Evolutionary conservation across 2,329 filamentous ascomycete genomes (phyloP), one percentile per base, ranked within the genome.

Genomic region (Penicillium sp.): DNA sequence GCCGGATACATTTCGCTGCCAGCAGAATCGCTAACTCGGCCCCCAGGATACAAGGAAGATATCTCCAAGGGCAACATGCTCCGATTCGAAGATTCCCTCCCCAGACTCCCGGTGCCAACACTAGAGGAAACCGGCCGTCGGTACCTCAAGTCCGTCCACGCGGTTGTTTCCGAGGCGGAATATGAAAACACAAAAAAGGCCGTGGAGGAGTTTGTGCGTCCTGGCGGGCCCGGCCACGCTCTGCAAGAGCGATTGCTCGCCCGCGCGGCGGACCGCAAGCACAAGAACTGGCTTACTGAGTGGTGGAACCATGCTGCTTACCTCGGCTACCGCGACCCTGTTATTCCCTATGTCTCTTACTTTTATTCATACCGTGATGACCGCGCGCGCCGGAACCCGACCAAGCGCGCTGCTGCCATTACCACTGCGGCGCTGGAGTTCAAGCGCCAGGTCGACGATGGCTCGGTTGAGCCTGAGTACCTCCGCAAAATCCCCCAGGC

Each of bases 271-370:
- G 88, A 96, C 68, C 90, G 93, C 54, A 89, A 91, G 65, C 82
- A 86, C 75, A 92, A 91, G 82, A 99, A 98, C 81, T 99, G 95
- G 95, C 85, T 99, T 61, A 89, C 90, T 70, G 94, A 99, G 70
- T 99, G 95, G 95, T 99, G 95, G 95, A 98, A 99, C 78, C 88
- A 97, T 57, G 88, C 89, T 5, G 95, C 95, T 62, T 99, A 99
- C 81, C 88, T 99, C 67, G 86, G 82, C 67, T 98, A 98, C 83
- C 91, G 94, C 68, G 95, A 98, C 77, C 95, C 95, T 11, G 92
- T 99, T 51, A 91, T 98, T 19, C 95, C 95, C 64, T 99, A 98
- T 76, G 95, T 99, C 73, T 97, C 92, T 79, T 99, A 99, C 86
- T 99, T 99, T 83, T 99, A 99, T 84, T 97, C 93, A 59, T 94